Evolutionary conservation across 257 asterid genomes (phyloP).

Genomic region (Fraxinus cuspidata): DNA sequence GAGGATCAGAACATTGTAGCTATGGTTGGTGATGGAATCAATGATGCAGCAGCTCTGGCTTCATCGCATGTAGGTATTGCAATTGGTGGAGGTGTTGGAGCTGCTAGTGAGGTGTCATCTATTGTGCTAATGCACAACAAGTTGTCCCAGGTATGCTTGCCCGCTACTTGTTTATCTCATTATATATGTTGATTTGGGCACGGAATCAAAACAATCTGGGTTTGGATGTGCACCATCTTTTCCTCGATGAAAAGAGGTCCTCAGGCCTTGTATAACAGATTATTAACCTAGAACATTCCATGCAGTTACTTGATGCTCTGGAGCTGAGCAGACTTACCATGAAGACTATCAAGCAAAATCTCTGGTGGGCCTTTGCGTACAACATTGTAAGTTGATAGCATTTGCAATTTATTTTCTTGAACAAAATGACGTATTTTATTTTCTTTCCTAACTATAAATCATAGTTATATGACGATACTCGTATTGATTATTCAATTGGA

Average conservation of each 20-base stretch:
- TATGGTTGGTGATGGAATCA: conserved; percentile 99
- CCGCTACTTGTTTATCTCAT: conserved; percentile 2
- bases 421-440: not conserved
- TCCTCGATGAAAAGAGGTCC: not conserved
- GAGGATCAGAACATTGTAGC: conserved; percentile 74
- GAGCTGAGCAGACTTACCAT: conserved; percentile 94
- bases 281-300: conserved; percentile 8
- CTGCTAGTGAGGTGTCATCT: conserved; percentile 97
- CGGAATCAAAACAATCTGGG: not conserved
- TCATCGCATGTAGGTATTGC: conserved; percentile 94
- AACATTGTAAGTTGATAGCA: conserved; percentile 69
- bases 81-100: conserved; percentile 93
- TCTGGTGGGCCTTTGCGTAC: conserved; percentile 99
- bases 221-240: not conserved
- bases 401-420: conserved; percentile 25
- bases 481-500: not conserved
- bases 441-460: not conserved
- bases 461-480: not conserved
- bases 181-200: not conserved
- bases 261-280: not conserved
- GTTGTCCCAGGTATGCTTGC: conserved; percentile 73
- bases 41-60: conserved; percentile 99
- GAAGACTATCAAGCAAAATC: conserved; percentile 95
- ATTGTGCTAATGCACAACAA: conserved; percentile 93
- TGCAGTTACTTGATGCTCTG: conserved; percentile 94